These are phyloP conservation scores for Macrolepiota fuliginosa DNA, from an alignment of 768 basidiomycete genomes.

Conservation along the genomic window DNA sequence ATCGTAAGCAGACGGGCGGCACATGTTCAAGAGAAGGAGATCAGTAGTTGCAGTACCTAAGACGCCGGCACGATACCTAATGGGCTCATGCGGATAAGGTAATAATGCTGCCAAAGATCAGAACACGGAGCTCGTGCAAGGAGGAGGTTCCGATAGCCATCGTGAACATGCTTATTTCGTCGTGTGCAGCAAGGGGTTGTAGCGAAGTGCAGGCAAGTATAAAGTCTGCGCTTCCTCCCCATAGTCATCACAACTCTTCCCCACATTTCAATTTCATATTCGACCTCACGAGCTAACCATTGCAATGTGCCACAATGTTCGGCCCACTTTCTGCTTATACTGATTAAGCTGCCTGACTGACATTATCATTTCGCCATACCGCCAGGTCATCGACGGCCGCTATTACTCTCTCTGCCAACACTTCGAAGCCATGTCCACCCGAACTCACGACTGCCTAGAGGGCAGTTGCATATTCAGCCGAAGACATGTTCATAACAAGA, in stretches of 20 bases:
- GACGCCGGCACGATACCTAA: constrained; percentile 1
- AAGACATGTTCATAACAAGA: constrained; percentile 55
- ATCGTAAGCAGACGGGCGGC: not conserved
- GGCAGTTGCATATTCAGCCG: constrained; percentile 69
- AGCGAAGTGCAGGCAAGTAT: not conserved
- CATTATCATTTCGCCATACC: not conserved
- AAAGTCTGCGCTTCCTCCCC: constrained; percentile 16
- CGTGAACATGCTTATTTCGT: not conserved
- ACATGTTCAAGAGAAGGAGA: not conserved
- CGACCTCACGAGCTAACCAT: not conserved
- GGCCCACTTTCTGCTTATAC: constrained; percentile 22
- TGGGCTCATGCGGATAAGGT: not conserved
- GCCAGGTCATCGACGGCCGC: constrained; percentile 73
- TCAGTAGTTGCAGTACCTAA: not conserved
- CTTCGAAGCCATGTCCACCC: constrained; percentile 71
- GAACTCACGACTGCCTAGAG: constrained; percentile 61
- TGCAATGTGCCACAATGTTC: constrained; percentile 74
- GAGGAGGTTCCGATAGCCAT: not conserved
- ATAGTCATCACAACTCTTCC: constrained; percentile 20
- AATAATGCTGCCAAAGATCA: constrained; percentile 3
- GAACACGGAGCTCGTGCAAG: not conserved
- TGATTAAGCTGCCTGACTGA: not conserved
- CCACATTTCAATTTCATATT: constrained; percentile 14
- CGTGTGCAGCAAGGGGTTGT: not conserved
- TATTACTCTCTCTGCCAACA: constrained; percentile 69